Evolutionary conservation across 1,284 basidiomycete genomes (phyloP).

Genomic region (Rhodotorula sp.): DNA sequence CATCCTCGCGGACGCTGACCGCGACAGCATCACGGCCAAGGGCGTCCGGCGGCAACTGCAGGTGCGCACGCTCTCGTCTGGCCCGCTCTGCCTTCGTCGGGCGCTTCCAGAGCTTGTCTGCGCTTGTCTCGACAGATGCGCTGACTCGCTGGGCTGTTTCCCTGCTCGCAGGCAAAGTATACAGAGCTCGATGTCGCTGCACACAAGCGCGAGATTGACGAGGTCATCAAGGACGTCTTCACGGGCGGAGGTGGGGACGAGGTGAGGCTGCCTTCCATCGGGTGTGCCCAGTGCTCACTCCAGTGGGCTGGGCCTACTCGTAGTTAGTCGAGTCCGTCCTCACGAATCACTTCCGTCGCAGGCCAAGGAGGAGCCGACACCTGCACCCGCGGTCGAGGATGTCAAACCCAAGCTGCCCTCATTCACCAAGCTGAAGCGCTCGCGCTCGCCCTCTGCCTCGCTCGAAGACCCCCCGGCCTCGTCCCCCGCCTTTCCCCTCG

Average conservation of each 20-base stretch:
- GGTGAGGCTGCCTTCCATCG: not conserved
- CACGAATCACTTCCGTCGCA: not conserved
- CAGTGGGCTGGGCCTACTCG: too few relatives aligned
- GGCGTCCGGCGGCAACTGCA: conserved; percentile 27
- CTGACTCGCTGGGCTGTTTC: not conserved
- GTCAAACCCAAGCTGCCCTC: conserved; percentile 15
- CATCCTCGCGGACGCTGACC: conserved; percentile 17
- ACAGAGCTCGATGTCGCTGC: conserved; percentile 30
- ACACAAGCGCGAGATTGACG: conserved; percentile 31
- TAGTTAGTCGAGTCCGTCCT: too few relatives aligned
- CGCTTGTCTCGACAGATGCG: not conserved
- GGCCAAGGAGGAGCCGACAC: not conserved
- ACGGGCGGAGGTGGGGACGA: not conserved
- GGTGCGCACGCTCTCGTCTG: conserved; percentile 7
- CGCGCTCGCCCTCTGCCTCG: not conserved
- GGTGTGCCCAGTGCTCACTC: too few relatives aligned
- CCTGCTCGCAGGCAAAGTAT: conserved; percentile 13
- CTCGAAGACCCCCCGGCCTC: not conserved
- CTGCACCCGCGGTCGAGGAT: not conserved
- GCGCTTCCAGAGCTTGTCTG: too few relatives aligned
- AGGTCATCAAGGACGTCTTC: conserved; percentile 22
- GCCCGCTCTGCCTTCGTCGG: not conserved
- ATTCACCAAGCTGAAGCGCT: conserved; percentile 8
- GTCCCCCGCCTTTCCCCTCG: conserved; percentile 16
- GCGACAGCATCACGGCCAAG: conserved; percentile 24